Percentiles rank a stretch among this genome's conserved stretches.
Conservation (phyloP, 441 rosid species). For the Adansonia madagascariensis region DNA sequence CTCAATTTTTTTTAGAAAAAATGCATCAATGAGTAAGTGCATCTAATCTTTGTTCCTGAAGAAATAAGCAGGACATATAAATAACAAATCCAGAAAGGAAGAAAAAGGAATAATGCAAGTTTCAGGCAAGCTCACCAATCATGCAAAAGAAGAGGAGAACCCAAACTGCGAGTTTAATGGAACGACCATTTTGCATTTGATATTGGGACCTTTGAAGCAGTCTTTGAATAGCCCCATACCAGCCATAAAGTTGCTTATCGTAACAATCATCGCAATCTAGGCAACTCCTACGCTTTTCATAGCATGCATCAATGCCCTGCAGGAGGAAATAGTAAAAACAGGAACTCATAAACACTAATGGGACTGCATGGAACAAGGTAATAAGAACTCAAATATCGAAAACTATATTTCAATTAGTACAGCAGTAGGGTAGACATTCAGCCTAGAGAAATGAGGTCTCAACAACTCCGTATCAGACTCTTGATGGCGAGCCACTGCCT, state of each 20-base stretch:
- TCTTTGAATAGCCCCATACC: constrained; percentile 81
- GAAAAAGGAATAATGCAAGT: neutral
- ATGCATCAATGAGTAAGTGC: neutral
- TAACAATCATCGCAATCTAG: constrained; percentile 65
- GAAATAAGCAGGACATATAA: neutral
- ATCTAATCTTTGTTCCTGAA: neutral
- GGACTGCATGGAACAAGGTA: constrained; percentile 9
- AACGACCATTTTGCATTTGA: constrained; percentile 67
- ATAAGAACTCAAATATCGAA: neutral
- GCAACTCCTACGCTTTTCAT: constrained; percentile 66
- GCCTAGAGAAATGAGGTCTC: constrained; percentile 53
- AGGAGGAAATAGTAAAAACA: constrained; percentile 24
- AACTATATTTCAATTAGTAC: neutral
- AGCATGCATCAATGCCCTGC: constrained; percentile 59
- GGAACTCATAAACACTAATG: constrained; percentile 12
- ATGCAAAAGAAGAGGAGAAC: constrained; percentile 59
- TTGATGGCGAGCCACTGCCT: constrained; percentile 56
- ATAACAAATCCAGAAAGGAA: neutral
- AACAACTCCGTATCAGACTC: constrained; percentile 46
- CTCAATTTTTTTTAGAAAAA: neutral
- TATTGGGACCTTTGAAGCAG: constrained; percentile 84
- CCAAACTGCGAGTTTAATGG: constrained; percentile 50
- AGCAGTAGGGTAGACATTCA: constrained; percentile 34
- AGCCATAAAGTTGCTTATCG: constrained; percentile 78
- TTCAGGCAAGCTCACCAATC: constrained; percentile 55